Conservation (phyloP, 495 filamentous ascomycete species). For the Articulospora tetracladia region DNA sequence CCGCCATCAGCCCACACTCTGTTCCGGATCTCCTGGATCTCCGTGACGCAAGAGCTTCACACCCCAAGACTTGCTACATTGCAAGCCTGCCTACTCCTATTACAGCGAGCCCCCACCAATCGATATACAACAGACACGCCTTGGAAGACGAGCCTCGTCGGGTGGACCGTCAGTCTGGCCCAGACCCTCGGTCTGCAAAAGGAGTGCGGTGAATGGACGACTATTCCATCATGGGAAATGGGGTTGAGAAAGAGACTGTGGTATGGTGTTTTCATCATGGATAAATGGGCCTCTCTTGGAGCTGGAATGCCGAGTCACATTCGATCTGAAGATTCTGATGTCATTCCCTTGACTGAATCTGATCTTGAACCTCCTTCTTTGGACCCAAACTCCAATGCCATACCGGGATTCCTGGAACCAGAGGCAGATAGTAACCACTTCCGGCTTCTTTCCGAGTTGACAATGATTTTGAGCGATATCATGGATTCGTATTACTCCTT, state of each 20-base stretch:
- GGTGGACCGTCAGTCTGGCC: conserved; percentile 26
- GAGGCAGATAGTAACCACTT: conserved; percentile 24
- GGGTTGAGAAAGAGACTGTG: conserved; percentile 23
- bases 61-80: conserved; percentile 24
- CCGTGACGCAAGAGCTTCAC: conserved; percentile 26
- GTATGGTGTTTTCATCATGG: conserved; percentile 27
- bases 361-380: conserved; percentile 20
- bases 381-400: conserved; percentile 12
- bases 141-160: conserved; percentile 27
- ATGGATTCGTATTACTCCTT: conserved; percentile 26
- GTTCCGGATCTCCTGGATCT: conserved; percentile 24
- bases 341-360: conserved; percentile 17
- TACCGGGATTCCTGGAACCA: conserved; percentile 17
- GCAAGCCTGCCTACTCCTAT: conserved; percentile 24
- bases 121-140: conserved; percentile 25
- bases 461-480: conserved; percentile 26
- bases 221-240: conserved; percentile 24
- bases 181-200: conserved; percentile 22
- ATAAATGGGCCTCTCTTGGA: conserved; percentile 28
- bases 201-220: conserved; percentile 25
- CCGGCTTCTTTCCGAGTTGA: conserved; percentile 22
- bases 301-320: conserved; percentile 29
- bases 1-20: conserved; percentile 16
- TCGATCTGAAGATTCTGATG: conserved; percentile 20
- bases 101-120: conserved; percentile 26